These are phyloP conservation scores for Cladosporium sp. DNA, from an alignment of 2,329 filamentous ascomycete species.

Conservation along the genomic window DNA sequence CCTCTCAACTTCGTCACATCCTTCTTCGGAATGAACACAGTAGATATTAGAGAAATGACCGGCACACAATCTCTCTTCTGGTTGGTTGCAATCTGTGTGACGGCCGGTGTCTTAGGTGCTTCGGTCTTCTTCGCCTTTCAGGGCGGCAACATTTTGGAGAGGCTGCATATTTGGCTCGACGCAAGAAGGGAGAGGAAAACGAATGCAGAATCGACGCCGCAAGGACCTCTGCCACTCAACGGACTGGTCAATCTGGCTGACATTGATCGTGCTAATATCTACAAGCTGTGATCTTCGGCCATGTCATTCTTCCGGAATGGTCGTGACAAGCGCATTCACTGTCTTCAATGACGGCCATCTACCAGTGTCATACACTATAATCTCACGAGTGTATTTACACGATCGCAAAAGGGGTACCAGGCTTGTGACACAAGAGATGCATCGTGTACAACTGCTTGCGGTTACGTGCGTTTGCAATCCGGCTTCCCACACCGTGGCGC, in stretches of 20 bases:
- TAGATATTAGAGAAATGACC: constrained; percentile 38
- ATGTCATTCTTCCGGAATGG: too few relatives aligned
- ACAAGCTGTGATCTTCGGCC: not conserved
- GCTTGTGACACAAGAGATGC: not conserved
- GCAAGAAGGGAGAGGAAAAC: constrained; percentile 14
- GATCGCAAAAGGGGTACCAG: too few relatives aligned
- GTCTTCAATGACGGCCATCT: too few relatives aligned
- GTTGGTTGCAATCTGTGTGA: constrained; percentile 37
- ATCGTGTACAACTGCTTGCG: not conserved
- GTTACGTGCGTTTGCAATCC: not conserved
- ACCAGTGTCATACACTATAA: too few relatives aligned
- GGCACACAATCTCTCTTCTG: constrained; percentile 38
- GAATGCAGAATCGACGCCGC: constrained; percentile 1
- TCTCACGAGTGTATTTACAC: too few relatives aligned
- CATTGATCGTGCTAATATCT: not conserved
- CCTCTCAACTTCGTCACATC: constrained; percentile 41
- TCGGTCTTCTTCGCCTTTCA: constrained; percentile 40
- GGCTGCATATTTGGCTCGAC: constrained; percentile 35
- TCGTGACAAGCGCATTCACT: too few relatives aligned
- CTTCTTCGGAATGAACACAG: constrained; percentile 43
- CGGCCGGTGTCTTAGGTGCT: constrained; percentile 34
- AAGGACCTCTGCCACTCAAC: not conserved
- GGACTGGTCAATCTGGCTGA: not conserved
- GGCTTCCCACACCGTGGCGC: not conserved
- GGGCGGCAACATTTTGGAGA: constrained; percentile 35